Conservation (phyloP, 2,329 filamentous ascomycete species). For the Pseudocercospora fuligena region DNA sequence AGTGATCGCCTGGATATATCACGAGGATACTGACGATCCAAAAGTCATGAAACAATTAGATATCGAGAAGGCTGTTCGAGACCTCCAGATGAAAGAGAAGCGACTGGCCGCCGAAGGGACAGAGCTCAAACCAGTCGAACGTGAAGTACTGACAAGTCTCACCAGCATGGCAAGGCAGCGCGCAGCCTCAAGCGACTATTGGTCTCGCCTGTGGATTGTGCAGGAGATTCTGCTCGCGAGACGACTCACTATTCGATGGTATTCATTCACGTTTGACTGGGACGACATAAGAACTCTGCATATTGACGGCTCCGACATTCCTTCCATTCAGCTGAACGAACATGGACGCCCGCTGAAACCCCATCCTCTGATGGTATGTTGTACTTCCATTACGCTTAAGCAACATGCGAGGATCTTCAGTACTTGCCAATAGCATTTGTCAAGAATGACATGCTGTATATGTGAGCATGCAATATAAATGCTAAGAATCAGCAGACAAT, state of each 20-base stretch:
- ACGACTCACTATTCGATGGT: conserved; percentile 11
- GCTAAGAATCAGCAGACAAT: conserved; percentile 7
- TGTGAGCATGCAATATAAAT: neutral
- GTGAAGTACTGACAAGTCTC: neutral
- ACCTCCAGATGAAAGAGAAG: conserved; percentile 2
- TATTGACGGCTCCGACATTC: neutral
- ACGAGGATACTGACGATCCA: conserved; percentile 15
- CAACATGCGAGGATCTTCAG: too few species aligned
- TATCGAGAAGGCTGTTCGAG: conserved; percentile 6
- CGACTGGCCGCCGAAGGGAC: neutral
- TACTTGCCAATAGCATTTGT: too few species aligned
- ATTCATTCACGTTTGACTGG: conserved; percentile 6
- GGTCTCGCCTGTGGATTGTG: conserved; percentile 17
- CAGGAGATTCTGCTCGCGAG: conserved; percentile 16
- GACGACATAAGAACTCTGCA: neutral
- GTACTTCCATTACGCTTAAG: neutral
- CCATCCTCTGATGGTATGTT: neutral
- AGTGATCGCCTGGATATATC: conserved; percentile 22
- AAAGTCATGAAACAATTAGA: conserved; percentile 13
- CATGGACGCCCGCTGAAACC: conserved; percentile 6
- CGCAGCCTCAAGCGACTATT: conserved; percentile 12
- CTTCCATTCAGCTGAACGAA: neutral
- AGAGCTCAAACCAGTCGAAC: conserved; percentile 1
- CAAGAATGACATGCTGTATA: too few species aligned
- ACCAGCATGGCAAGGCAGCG: conserved; percentile 12